Evolutionary conservation across 345 rosid genomes (phyloP).

Genomic region (Nephelium lappaceum): DNA sequence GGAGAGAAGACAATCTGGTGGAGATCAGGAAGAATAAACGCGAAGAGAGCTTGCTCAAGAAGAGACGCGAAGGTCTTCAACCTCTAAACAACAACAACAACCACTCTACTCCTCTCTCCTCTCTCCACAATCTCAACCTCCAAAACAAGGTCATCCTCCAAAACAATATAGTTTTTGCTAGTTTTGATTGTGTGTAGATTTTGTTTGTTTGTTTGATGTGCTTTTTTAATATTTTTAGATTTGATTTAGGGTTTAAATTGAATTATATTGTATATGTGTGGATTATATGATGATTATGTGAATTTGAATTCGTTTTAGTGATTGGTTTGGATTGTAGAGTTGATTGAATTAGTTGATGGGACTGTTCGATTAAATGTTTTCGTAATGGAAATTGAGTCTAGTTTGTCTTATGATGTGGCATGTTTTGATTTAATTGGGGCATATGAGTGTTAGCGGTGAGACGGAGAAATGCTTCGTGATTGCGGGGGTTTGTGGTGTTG

Average conservation of each 20-base stretch:
- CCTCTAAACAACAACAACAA: slow-evolving; percentile 25
- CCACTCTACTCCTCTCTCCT: slow-evolving; percentile 45
- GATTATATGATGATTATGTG: neutral
- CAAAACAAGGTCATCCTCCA: slow-evolving; percentile 83
- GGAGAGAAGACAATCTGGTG: slow-evolving; percentile 94
- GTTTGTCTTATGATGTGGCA: neutral
- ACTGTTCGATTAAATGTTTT: neutral
- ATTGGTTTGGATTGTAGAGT: too few relatives aligned
- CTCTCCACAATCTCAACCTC: slow-evolving; percentile 43
- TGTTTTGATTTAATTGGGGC: neutral
- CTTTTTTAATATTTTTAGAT: too few relatives aligned
- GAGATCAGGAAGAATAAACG: slow-evolving; percentile 94
- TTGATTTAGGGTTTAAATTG: neutral
- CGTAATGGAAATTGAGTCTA: neutral
- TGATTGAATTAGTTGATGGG: neutral
- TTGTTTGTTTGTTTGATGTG: too few relatives aligned
- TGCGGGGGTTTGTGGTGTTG: slow-evolving; percentile 1
- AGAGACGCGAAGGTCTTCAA: slow-evolving; percentile 87
- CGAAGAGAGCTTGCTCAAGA: slow-evolving; percentile 90
- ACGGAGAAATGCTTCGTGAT: neutral
- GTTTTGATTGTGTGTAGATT: too few relatives aligned
- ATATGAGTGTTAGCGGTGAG: neutral
- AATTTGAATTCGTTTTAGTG: too few relatives aligned
- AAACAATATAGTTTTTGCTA: too few relatives aligned
- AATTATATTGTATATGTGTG: neutral